These are phyloP conservation scores for Chrysoporthe deuterocubensis DNA, from an alignment of 2,329 filamentous ascomycete genomes.

Conservation along the genomic window DNA sequence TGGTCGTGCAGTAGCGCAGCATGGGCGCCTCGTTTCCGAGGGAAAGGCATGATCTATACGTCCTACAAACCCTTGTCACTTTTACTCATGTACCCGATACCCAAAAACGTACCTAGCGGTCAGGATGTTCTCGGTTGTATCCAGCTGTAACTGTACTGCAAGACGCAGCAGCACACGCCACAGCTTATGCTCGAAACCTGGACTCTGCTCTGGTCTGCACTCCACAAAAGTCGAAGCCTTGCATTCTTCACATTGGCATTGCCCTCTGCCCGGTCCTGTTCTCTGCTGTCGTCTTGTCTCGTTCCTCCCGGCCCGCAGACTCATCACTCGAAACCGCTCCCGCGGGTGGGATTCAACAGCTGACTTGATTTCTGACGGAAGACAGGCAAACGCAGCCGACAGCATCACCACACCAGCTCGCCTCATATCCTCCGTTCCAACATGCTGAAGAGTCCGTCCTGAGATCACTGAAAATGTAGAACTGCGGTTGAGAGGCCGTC, in stretches of 20 bases:
- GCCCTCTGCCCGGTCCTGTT: background rate
- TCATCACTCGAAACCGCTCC: background rate
- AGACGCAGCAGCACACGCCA: constrained; percentile 25
- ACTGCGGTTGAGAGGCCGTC: constrained; percentile 1
- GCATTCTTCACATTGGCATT: constrained; percentile 22
- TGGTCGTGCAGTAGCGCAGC: constrained; percentile 25
- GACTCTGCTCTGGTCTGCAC: constrained; percentile 23
- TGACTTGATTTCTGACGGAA: constrained; percentile 15
- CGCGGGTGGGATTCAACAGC: constrained; percentile 3
- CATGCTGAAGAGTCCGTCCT: constrained; percentile 16
- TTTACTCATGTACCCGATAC: constrained; percentile 26
- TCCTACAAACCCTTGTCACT: constrained; percentile 11
- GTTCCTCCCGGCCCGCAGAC: constrained; percentile 9
- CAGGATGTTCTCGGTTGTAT: constrained; percentile 26
- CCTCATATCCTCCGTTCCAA: constrained; percentile 8
- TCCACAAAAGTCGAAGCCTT: constrained; percentile 25
- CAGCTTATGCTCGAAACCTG: constrained; percentile 27
- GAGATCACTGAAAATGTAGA: constrained; percentile 23
- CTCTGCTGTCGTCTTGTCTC: constrained; percentile 14
- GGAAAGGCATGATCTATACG: constrained; percentile 22
- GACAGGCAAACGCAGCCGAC: constrained; percentile 11
- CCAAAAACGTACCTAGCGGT: constrained; percentile 12
- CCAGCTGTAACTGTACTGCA: constrained; percentile 28
- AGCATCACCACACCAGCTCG: constrained; percentile 10
- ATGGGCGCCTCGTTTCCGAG: constrained; percentile 22